Percentiles rank a stretch among this genome's conserved stretches.
Evolutionary conservation across 257 asterid species (phyloP).

Genomic region (Solanum commersonii): DNA sequence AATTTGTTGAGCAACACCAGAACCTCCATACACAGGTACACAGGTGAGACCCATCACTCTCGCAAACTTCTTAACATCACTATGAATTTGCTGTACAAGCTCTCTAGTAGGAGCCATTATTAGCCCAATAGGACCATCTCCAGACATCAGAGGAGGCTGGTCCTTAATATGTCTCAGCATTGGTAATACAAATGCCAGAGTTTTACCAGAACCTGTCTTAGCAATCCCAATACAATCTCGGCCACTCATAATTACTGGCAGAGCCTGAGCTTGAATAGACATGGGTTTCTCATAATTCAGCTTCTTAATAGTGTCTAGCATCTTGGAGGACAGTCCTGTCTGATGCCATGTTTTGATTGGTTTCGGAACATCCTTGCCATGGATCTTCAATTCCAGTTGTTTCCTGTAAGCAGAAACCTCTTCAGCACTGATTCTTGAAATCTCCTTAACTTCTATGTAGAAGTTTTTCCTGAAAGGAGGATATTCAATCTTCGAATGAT

Average conservation of each 20-base stretch:
- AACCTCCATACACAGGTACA: constrained; percentile 90
- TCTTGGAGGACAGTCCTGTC: constrained; percentile 77
- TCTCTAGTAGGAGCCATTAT: constrained; percentile 93
- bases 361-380: constrained; percentile 87
- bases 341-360: constrained; percentile 87
- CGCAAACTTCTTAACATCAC: constrained; percentile 69
- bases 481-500: constrained; percentile 72
- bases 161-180: constrained; percentile 93
- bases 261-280: constrained; percentile 84
- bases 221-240: constrained; percentile 92
- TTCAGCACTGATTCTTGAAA: constrained; percentile 61
- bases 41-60: constrained; percentile 68
- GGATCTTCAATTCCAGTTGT: constrained; percentile 69
- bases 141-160: constrained; percentile 69
- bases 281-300: constrained; percentile 67
- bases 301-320: constrained; percentile 65
- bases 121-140: constrained; percentile 92
- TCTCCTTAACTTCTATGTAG: constrained; percentile 77
- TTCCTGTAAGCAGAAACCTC: constrained; percentile 68
- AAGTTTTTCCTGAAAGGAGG: constrained; percentile 70
- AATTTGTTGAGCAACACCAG: constrained; percentile 91
- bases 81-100: constrained; percentile 84
- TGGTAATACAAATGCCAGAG: constrained; percentile 84
- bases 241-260: constrained; percentile 91
- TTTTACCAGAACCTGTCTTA: constrained; percentile 91